phyloP scores from a whole-genome alignment of 768 basidiomycete species.

The Panaeolus papilionaceus region DNA sequence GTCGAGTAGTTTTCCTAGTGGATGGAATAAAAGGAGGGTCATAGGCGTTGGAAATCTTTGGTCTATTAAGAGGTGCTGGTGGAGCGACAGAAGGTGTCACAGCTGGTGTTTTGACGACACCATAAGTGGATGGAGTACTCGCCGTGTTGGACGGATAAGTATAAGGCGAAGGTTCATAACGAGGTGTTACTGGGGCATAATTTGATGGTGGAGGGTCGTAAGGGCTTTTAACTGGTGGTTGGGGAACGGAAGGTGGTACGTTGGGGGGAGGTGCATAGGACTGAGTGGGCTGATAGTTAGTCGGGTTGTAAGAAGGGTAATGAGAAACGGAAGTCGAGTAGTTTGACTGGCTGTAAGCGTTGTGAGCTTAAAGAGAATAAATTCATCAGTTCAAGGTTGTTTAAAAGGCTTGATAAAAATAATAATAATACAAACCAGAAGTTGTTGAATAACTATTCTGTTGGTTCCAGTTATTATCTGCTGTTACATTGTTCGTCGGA shows the following conservation, averaged over 20 bases:
- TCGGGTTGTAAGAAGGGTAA: background rate
- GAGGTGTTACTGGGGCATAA: background rate
- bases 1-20: slow-evolving; percentile 26
- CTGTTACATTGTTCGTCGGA: background rate
- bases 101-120: slow-evolving; percentile 12
- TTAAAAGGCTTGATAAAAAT: no score
- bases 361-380: background rate
- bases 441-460: background rate
- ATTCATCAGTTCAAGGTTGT: no score
- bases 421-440: background rate
- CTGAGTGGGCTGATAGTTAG: background rate
- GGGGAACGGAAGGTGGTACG: slow-evolving; percentile 27
- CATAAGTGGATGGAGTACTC: background rate
- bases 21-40: slow-evolving; percentile 73
- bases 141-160: background rate
- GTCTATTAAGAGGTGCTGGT: slow-evolving; percentile 52
- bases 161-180: background rate
- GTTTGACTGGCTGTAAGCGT: background rate
- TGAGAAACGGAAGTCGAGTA: background rate
- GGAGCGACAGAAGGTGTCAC: slow-evolving; percentile 43
- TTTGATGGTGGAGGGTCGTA: slow-evolving; percentile 20
- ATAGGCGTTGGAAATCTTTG: slow-evolving; percentile 74
- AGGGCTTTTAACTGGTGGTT: slow-evolving; percentile 29
- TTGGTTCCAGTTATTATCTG: slow-evolving; percentile 5
- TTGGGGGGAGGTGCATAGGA: slow-evolving; percentile 24